A percentile compares a stretch with the other conserved stretches of the same genome.
phyloP scores from a whole-genome alignment of 306 rosid species.

The Macrotyloma uniflorum region DNA sequence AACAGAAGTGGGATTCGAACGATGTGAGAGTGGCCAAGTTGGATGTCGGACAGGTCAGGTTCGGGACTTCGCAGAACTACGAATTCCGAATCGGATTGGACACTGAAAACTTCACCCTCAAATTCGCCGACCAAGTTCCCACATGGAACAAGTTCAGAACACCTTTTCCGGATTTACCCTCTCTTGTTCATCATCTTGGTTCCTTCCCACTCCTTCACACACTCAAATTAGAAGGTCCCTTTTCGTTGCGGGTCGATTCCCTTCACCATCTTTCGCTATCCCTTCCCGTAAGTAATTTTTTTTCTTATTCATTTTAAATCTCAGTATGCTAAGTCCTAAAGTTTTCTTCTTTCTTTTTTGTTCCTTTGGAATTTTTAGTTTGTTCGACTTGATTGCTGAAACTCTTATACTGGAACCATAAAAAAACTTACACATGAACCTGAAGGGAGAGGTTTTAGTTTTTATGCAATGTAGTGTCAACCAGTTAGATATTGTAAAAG shows the following conservation, averaged over 20 bases:
- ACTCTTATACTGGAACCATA: neutral
- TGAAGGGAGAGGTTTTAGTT: neutral
- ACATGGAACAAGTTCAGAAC: constrained; percentile 63
- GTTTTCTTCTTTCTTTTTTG: neutral
- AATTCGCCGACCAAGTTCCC: constrained; percentile 60
- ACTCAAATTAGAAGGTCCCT: constrained; percentile 75
- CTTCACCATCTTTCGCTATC: constrained; percentile 52
- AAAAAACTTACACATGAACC: neutral
- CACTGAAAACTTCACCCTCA: constrained; percentile 47
- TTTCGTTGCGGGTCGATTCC: constrained; percentile 58
- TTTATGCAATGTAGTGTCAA: neutral
- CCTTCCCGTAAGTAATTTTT: constrained; percentile 57
- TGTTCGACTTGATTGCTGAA: neutral
- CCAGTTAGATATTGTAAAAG: neutral
- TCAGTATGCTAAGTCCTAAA: neutral
- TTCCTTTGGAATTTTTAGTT: neutral
- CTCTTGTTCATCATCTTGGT: constrained; percentile 47
- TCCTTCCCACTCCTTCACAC: constrained; percentile 60
- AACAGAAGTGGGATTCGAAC: constrained; percentile 63
- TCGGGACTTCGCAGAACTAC: constrained; percentile 52
- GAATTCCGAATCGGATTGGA: constrained; percentile 68
- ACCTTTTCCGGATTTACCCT: constrained; percentile 53
- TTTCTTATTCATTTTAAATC: constrained; percentile 22
- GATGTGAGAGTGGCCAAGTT: constrained; percentile 53
- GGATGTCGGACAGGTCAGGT: constrained; percentile 61